Evolutionary conservation across 768 basidiomycete species (phyloP), one percentile per base, ranked within the genome.

Genomic region (Podaxis sp.): DNA sequence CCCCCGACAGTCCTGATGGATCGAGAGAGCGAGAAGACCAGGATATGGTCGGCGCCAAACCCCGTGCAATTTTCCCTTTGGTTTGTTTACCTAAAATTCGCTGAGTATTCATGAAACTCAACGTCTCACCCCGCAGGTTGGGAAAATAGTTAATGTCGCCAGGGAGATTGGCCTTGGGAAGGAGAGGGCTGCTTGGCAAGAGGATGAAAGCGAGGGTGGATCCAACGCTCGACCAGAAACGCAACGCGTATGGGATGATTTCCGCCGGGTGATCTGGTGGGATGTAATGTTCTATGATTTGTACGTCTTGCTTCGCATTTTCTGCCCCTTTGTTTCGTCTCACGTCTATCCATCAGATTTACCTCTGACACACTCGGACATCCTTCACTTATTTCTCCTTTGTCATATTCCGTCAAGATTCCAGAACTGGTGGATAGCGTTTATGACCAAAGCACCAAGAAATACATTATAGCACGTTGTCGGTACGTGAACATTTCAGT

Each of bases 231-330:
- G 51, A 25, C 17, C 33, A 13, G 41, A 61, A 24, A 46, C 40
- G 25, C 58, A 51, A 19, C 60, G 43, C 13, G 27, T 12, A 47
- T 61, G 53, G 60, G 66, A 66, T 47, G 77, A 77, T 36, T 69
- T 69, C 64, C 72, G 72, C 51, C 70, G 73, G 52, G 68, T 72
- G 80, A 72, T 90, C 5, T 91, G 91, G 89, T 93, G 91, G 91
- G 88, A 90, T 57, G 79, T 91, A 11, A 81, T 85, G 69, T 90
- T 83, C 72, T 91, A 86, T 71, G 92, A 93, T 71, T 69, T 88
- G 91, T 92, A 71, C 67, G 89, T 82, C n/a, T 40, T 55, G 46
- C 63, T 19, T 22, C 27, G 47, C n/a, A 50, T 24, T 51, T 55
- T 41, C 54, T 61, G 58, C 60, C 59, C 55, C 57, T 41, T 40